A percentile compares a stretch with the other conserved stretches of the same genome.
Evolutionary conservation across 1,284 basidiomycete genomes (phyloP).

Genomic region (Vanrija sp.): DNA sequence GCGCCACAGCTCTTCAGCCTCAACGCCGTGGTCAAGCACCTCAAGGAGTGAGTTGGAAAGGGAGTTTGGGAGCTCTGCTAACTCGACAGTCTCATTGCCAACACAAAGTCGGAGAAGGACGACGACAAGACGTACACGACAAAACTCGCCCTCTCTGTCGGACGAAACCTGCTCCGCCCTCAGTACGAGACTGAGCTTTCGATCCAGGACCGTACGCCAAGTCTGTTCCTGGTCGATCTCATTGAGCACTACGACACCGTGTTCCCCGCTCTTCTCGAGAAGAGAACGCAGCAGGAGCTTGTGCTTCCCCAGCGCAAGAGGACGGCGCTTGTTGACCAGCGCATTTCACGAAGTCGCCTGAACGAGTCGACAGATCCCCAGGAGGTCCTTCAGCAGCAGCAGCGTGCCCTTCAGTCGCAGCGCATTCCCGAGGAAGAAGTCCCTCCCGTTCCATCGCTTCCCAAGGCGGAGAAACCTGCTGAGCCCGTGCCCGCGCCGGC

Average conservation of each 20-base stretch:
- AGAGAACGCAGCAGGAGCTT: constrained; percentile 79
- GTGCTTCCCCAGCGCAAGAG: constrained; percentile 76
- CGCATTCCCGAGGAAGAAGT: constrained; percentile 1
- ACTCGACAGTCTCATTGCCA: constrained; percentile 55
- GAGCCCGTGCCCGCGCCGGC: constrained; percentile 13
- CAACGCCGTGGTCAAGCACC: constrained; percentile 71
- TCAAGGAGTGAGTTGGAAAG: constrained; percentile 53
- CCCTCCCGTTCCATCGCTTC: constrained; percentile 1
- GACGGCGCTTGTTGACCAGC: constrained; percentile 83
- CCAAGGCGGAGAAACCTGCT: constrained; percentile 9
- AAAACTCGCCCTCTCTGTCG: constrained; percentile 81
- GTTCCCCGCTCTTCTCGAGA: constrained; percentile 72
- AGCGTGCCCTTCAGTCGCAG: constrained; percentile 18
- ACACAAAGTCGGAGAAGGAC: constrained; percentile 62
- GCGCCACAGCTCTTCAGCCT: constrained; percentile 77
- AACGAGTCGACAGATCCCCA: constrained; percentile 50
- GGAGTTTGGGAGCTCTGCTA: too few relatives aligned
- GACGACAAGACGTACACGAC: constrained; percentile 70
- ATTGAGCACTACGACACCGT: constrained; percentile 70
- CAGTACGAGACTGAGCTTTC: constrained; percentile 74
- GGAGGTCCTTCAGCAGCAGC: constrained; percentile 50
- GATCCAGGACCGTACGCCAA: constrained; percentile 76
- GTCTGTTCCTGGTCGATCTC: constrained; percentile 79
- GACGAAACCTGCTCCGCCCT: constrained; percentile 77
- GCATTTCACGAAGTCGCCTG: constrained; percentile 59